Evolutionary conservation across 176 grass and related monocot genomes (phyloP).

Genomic region (maize (Zea mays)): Zm-B73-REFERENCE-NAM-5.0 NC_050098.1:175079001-175079500

Average conservation of each 20-base stretch:
- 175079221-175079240: neutral
- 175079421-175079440: neutral
- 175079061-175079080: neutral
- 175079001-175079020: conserved; percentile 45
- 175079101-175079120: neutral
- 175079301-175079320: neutral
- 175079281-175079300: neutral
- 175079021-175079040: neutral
- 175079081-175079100: neutral
- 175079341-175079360: neutral
- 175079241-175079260: neutral
- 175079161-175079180: neutral
- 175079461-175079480: neutral
- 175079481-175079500: neutral
- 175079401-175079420: neutral
- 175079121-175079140: neutral
- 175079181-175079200: neutral
- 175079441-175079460: neutral
- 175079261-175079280: neutral
- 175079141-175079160: neutral
- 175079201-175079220: neutral
- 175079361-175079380: neutral
- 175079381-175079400: neutral
- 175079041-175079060: neutral
- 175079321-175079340: neutral